phyloP scores from a whole-genome alignment of 805 yeast species.

The Scheffersomyces stipitis region DNA sequence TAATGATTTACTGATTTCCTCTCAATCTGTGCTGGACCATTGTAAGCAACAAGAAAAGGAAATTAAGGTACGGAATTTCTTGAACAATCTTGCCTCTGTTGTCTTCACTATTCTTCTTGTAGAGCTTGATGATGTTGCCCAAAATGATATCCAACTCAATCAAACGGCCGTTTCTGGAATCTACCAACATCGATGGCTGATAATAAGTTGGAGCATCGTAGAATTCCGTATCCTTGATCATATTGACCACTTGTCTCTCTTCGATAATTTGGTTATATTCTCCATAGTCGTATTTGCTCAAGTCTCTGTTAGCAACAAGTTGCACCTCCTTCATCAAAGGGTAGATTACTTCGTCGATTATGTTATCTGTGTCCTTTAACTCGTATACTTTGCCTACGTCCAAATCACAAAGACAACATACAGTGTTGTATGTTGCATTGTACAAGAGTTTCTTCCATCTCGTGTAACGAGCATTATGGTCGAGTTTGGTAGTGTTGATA shows the following conservation, averaged over 20 bases:
- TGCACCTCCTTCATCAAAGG: slow-evolving; percentile 23
- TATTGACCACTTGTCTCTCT: slow-evolving; percentile 8
- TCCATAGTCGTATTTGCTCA: slow-evolving; percentile 11
- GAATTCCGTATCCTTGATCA: slow-evolving; percentile 13
- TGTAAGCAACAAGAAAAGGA: slow-evolving; percentile 9
- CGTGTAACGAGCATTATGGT: slow-evolving; percentile 46
- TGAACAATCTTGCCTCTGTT: slow-evolving; percentile 1
- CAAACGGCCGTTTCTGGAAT: slow-evolving; percentile 61
- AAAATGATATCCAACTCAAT: slow-evolving; percentile 72
- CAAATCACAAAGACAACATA: slow-evolving; percentile 56
- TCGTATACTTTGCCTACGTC: slow-evolving; percentile 56
- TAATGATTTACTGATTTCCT: background rate
- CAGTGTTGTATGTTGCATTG: slow-evolving; percentile 66
- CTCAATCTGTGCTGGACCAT: slow-evolving; percentile 11
- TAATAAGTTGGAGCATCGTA: slow-evolving; percentile 57
- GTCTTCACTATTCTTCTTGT: slow-evolving; percentile 3
- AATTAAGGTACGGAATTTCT: slow-evolving; percentile 10
- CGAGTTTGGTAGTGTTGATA: slow-evolving; percentile 39
- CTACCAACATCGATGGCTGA: slow-evolving; percentile 74
- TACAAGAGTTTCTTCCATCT: slow-evolving; percentile 71
- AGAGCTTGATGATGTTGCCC: slow-evolving; percentile 43
- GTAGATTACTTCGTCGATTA: slow-evolving; percentile 8
- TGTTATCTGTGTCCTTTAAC: slow-evolving; percentile 15
- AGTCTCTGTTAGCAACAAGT: slow-evolving; percentile 14
- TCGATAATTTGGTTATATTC: slow-evolving; percentile 3